These are phyloP conservation scores for Pleomassaria siparia DNA, from an alignment of 2,329 filamentous ascomycete genomes.

Conservation along the genomic window DNA sequence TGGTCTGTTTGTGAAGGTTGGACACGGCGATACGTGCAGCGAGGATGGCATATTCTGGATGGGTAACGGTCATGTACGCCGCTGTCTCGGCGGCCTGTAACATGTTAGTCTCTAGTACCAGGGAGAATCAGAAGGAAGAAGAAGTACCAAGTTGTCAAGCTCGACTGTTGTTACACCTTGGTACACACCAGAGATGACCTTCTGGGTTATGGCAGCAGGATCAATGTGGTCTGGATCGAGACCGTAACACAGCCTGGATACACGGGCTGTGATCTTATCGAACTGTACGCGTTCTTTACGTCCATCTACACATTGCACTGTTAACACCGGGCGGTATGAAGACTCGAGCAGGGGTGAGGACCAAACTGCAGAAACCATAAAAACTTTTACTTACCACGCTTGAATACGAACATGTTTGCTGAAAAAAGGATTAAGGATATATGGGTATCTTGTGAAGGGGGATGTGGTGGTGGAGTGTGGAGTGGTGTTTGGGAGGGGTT, in stretches of 20 bases:
- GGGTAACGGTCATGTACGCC: slow-evolving; percentile 99
- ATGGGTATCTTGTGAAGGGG: slow-evolving; percentile 28
- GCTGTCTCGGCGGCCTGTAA: slow-evolving; percentile 92
- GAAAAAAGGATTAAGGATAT: slow-evolving; percentile 23
- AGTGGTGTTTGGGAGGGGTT: slow-evolving; percentile 20
- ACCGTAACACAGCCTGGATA: slow-evolving; percentile 96
- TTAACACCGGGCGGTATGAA: slow-evolving; percentile 32
- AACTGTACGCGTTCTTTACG: slow-evolving; percentile 99
- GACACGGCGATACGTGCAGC: slow-evolving; percentile 98
- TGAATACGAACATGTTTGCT: slow-evolving; percentile 45
- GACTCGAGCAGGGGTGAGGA: slow-evolving; percentile 13
- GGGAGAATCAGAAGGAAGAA: slow-evolving; percentile 10
- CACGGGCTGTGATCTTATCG: slow-evolving; percentile 99
- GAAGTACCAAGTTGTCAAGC: slow-evolving; percentile 88
- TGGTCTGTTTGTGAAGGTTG: slow-evolving; percentile 99
- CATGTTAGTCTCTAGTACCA: slow-evolving; percentile 19
- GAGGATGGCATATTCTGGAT: slow-evolving; percentile 98
- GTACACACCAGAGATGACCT: slow-evolving; percentile 99
- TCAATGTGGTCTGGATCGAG: slow-evolving; percentile 95
- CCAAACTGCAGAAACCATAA: slow-evolving; percentile 7
- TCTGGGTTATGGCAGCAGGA: slow-evolving; percentile 96
- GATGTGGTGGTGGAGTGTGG: slow-evolving; percentile 18
- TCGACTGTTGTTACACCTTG: slow-evolving; percentile 96
- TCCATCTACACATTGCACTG: slow-evolving; percentile 66
- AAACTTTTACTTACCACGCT: slow-evolving; percentile 41